Conservation (phyloP, 768 basidiomycete species). For the Rhodotorula graminis region DNA sequence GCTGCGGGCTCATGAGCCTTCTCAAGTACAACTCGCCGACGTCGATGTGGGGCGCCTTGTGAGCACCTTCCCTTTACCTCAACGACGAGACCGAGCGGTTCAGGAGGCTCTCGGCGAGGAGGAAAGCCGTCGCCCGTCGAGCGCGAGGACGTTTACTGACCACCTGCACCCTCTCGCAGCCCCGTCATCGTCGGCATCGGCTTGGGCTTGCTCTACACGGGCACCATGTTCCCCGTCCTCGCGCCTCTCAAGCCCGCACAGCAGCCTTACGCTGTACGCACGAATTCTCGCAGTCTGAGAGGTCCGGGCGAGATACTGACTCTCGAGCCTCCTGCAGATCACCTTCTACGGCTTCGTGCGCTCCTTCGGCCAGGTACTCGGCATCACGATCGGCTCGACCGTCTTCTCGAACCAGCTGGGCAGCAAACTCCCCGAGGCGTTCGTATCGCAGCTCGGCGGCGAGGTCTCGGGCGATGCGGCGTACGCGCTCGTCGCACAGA, state of each 20-base stretch:
- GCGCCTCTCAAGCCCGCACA: constrained; percentile 51
- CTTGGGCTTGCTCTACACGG: constrained; percentile 45
- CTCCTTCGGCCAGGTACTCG: constrained; percentile 51
- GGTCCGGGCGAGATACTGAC: constrained; percentile 11
- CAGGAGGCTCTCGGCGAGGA: no score
- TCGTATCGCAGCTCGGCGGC: constrained; percentile 45
- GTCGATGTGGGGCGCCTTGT: constrained; percentile 8
- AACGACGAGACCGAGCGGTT: no score
- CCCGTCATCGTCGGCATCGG: constrained; percentile 44
- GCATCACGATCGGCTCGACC: constrained; percentile 54
- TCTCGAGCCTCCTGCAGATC: constrained; percentile 1
- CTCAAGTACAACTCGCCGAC: constrained; percentile 37
- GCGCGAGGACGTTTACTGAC: no score
- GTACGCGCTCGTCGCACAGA: constrained; percentile 38
- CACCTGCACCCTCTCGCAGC: background rate
- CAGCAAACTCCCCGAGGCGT: constrained; percentile 50
- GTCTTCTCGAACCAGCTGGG: constrained; percentile 56
- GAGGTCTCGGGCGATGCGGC: constrained; percentile 22
- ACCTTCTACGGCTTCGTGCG: constrained; percentile 39
- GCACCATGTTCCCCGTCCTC: constrained; percentile 52
- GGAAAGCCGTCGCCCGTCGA: no score
- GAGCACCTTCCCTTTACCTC: no score
- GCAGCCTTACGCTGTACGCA: constrained; percentile 52
- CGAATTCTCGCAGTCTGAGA: constrained; percentile 47
- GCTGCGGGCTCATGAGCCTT: constrained; percentile 49